These are phyloP conservation scores for Stagonosporopsis tanaceti DNA, from an alignment of 2,329 filamentous ascomycete genomes.

Conservation along the genomic window DNA sequence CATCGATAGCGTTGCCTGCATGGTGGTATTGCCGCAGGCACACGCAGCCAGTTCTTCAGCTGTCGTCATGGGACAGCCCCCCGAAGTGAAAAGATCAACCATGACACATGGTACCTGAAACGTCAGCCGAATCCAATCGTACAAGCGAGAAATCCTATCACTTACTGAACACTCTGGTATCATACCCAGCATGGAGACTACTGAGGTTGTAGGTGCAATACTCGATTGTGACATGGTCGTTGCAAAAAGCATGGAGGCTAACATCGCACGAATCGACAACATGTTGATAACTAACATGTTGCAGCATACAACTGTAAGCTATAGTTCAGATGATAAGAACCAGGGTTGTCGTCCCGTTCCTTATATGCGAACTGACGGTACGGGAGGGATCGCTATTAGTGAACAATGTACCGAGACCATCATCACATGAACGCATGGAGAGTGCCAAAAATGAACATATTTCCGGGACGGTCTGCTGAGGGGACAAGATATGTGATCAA, in stretches of 20 bases:
- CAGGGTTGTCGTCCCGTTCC: background rate
- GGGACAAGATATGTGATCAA: background rate
- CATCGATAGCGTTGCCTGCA: conserved; percentile 16
- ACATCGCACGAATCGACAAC: background rate
- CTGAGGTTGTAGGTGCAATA: conserved; percentile 10
- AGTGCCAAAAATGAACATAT: background rate
- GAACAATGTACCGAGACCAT: background rate
- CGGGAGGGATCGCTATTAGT: background rate
- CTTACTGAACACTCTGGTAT: conserved; percentile 21
- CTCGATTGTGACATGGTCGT: conserved; percentile 3
- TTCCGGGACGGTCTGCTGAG: background rate
- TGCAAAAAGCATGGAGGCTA: conserved; percentile 6
- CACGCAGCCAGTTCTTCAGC: conserved; percentile 19
- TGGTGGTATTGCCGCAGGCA: conserved; percentile 18
- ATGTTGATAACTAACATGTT: background rate
- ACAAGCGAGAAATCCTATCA: background rate
- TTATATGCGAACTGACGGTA: conserved; percentile 5
- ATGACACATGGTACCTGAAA: conserved; percentile 21
- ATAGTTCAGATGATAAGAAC: conserved; percentile 2
- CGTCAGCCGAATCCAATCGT: background rate
- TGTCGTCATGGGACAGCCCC: conserved; percentile 21
- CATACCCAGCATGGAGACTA: conserved; percentile 20
- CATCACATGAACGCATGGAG: background rate
- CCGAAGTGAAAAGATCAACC: conserved; percentile 18
- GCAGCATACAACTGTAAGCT: background rate